Evolutionary conservation across 2,329 filamentous ascomycete species (phyloP).

Genomic region (Alternaria longipes): DNA sequence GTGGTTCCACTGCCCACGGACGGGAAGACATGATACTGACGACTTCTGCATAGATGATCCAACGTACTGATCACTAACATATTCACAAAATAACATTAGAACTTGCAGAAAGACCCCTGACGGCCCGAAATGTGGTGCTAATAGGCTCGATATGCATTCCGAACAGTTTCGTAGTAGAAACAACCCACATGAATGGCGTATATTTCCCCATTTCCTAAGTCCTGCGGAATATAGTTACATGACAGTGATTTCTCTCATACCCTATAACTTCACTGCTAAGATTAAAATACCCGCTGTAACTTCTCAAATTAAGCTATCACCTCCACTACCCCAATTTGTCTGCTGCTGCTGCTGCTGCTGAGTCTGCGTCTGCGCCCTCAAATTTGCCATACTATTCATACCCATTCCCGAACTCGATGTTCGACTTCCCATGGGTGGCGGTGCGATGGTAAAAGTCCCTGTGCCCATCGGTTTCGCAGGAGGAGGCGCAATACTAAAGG

Average conservation of each 20-base stretch:
- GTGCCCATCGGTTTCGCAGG: constrained; percentile 30
- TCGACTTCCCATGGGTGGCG: constrained; percentile 31
- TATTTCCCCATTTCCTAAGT: too few species aligned
- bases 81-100: neutral
- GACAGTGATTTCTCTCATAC: too few species aligned
- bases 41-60: neutral
- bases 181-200: too few species aligned
- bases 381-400: constrained; percentile 34
- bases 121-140: too few species aligned
- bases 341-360: constrained; percentile 31
- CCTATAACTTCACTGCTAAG: too few species aligned
- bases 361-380: constrained; percentile 37
- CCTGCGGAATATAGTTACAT: too few species aligned
- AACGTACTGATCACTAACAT: neutral
- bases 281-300: too few species aligned
- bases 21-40: too few species aligned
- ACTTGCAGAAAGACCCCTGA: too few species aligned
- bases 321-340: constrained; percentile 33
- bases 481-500: constrained; percentile 53
- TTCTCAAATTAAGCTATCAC: constrained; percentile 42
- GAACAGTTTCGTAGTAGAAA: too few species aligned
- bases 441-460: constrained; percentile 40
- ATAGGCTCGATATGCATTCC: too few species aligned
- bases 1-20: neutral
- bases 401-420: constrained; percentile 38